Base-by-base conservation (phyloP, 2,329 filamentous ascomycete genomes). In the Corniculantispora saksenae region DNA sequence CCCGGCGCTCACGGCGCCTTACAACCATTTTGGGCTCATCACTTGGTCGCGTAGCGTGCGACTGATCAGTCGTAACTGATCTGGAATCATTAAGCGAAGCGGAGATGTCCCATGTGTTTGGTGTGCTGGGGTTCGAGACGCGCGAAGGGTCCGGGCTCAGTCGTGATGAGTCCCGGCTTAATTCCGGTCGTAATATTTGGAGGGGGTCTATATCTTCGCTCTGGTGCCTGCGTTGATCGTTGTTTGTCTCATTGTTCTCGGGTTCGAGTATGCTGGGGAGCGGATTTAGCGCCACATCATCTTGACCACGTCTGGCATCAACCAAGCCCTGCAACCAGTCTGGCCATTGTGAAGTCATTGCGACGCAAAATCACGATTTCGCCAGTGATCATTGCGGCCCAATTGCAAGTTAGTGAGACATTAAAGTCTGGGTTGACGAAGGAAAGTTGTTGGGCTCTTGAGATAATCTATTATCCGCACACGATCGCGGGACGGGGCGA, bases 1-100 rank as follows among this genome's bases (percentile, higher is more conserved):
- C 64, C 13, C 63, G 56, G 21, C 65, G 68, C 27, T 66, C 56
- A 3, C 55, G 38, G 23, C 32, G 40, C 40, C 64, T 45, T 43
- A 45, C 57, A 61, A 66, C 23, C 23, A 40, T 32, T 23, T 66
- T 61, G 19, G 40, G 43, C 12, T 48, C 56, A 21, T 48, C 43
- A 6, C 15, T 59, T 8, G 25, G 3, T 12, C 17, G 12, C 4
- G n/a, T 7, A 9, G 25, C 43, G 13, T 38, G 21, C 2, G 56
- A 47, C 12, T 35, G 25, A 23, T 48, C 40, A 27, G 56, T 50
- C 1, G 56, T 32, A 3, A n/a, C n/a, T 2, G 56, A 59, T 19
- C 45, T 48, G 3, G 43, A 48, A 17, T 59, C 40, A 2, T 3
- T 25, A 6, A 4, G 12, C 3, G n/a, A 32, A 8, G 9, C 35